phyloP scores from a whole-genome alignment of 192 early-diverging fungal species.

The Glomus cerebriforme region DNA sequence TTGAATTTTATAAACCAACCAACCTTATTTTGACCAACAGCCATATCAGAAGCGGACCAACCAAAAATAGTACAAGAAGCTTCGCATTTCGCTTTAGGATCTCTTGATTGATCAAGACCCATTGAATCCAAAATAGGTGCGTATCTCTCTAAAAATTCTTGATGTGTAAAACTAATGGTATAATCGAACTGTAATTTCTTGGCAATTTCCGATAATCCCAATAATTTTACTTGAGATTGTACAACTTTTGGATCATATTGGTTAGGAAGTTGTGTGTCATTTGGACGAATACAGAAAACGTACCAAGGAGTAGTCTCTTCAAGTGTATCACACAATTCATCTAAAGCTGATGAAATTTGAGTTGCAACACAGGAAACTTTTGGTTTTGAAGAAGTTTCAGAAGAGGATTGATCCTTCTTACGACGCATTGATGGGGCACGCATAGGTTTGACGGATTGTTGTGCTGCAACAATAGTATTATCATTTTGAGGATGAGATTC shows the following conservation, averaged over 20 bases:
- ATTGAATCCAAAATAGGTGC: slow-evolving; percentile 48
- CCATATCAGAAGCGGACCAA: slow-evolving; percentile 59
- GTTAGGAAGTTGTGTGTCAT: slow-evolving; percentile 61
- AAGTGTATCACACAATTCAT: slow-evolving; percentile 67
- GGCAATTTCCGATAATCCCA: slow-evolving; percentile 70
- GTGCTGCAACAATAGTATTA: slow-evolving; percentile 77
- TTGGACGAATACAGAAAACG: slow-evolving; percentile 74
- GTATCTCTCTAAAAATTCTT: slow-evolving; percentile 82
- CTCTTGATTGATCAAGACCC: slow-evolving; percentile 38
- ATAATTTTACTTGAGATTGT: slow-evolving; percentile 69
- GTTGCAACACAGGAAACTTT: slow-evolving; percentile 62
- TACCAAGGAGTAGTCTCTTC: slow-evolving; percentile 83
- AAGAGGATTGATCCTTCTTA: slow-evolving; percentile 43
- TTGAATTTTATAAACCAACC: neutral
- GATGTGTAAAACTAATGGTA: slow-evolving; percentile 71
- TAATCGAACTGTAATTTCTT: slow-evolving; percentile 68
- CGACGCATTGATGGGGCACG: slow-evolving; percentile 66
- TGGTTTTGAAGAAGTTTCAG: slow-evolving; percentile 28
- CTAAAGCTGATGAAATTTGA: slow-evolving; percentile 70
- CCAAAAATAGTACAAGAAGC: slow-evolving; percentile 58
- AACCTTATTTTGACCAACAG: slow-evolving; percentile 58
- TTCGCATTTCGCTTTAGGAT: slow-evolving; percentile 44
- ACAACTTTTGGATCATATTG: slow-evolving; percentile 71
- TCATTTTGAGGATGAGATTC: slow-evolving; percentile 82
- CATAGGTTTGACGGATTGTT: slow-evolving; percentile 70